Evolutionary conservation across 768 basidiomycete genomes (phyloP).

Genomic region (Mycena latifolia): DNA sequence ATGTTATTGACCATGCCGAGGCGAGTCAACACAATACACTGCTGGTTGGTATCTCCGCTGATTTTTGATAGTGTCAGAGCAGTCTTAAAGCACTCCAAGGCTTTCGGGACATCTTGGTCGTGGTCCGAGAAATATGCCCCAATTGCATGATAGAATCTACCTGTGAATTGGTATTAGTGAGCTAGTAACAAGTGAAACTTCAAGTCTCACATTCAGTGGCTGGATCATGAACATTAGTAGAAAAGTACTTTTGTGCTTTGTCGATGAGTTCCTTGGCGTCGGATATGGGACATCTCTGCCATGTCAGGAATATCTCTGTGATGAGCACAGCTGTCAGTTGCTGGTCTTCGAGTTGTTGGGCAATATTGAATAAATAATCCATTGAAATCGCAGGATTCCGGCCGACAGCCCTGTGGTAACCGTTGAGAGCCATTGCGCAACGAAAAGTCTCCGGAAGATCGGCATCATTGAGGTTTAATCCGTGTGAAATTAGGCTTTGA

Average conservation of each 20-base stretch:
- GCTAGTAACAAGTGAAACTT: background rate
- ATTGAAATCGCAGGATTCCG: background rate
- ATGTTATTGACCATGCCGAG: background rate
- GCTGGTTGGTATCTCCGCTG: background rate
- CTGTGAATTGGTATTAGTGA: background rate
- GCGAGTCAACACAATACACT: background rate
- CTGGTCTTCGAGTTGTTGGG: background rate
- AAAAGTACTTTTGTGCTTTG: background rate
- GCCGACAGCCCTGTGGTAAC: background rate
- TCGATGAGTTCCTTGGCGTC: background rate
- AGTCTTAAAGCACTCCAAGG: background rate
- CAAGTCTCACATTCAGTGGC: background rate
- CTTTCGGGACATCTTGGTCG: background rate
- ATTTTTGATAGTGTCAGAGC: background rate
- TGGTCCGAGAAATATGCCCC: slow-evolving; percentile 5
- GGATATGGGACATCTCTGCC: background rate
- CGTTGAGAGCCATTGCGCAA: background rate
- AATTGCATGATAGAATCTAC: background rate
- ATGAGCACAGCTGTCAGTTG: background rate
- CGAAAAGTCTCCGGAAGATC: background rate
- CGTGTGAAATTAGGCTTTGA: background rate
- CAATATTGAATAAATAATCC: background rate
- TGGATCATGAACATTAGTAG: background rate
- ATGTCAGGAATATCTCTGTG: background rate
- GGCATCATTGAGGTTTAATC: background rate